Conservation (phyloP, 495 filamentous ascomycete species). For the Penicillium tannophilum region DNA sequence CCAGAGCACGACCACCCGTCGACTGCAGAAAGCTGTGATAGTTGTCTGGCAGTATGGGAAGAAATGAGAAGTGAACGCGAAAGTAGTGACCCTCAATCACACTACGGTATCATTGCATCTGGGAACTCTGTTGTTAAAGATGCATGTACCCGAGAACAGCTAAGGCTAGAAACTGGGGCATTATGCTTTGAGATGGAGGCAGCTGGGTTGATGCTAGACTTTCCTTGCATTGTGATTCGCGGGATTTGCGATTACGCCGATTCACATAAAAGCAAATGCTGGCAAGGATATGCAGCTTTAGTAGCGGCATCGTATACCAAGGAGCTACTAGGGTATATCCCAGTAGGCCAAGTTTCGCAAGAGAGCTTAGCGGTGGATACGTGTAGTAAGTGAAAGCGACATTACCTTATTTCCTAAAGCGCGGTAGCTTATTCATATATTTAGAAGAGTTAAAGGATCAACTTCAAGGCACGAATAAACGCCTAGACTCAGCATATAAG, state of each 20-base stretch:
- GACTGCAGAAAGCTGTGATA: constrained; percentile 1
- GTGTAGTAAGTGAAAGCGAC: not conserved
- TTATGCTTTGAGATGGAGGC: constrained; percentile 11
- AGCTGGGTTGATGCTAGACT: constrained; percentile 10
- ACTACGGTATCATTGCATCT: constrained; percentile 11
- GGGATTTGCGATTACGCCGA: constrained; percentile 11
- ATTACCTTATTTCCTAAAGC: not conserved
- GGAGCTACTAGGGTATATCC: constrained; percentile 1
- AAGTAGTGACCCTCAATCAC: not conserved
- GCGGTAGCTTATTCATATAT: not conserved
- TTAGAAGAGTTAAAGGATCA: constrained; percentile 4
- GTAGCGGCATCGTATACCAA: constrained; percentile 11
- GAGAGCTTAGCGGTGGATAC: not conserved
- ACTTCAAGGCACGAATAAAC: constrained; percentile 29
- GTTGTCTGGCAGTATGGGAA: constrained; percentile 6
- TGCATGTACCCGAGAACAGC: constrained; percentile 3
- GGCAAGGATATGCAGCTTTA: constrained; percentile 12
- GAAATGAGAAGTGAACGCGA: constrained; percentile 2
- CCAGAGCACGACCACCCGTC: constrained; percentile 1
- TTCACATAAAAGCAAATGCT: constrained; percentile 9
- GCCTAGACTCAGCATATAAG: constrained; percentile 11
- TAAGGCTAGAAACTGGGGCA: constrained; percentile 3
- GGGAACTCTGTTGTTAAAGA: constrained; percentile 5
- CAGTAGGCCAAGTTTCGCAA: not conserved
- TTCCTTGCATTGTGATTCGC: constrained; percentile 8